Evolutionary conservation across 164 flowering plant genomes (phyloP).

Genomic region (Sextonia rubra): DNA sequence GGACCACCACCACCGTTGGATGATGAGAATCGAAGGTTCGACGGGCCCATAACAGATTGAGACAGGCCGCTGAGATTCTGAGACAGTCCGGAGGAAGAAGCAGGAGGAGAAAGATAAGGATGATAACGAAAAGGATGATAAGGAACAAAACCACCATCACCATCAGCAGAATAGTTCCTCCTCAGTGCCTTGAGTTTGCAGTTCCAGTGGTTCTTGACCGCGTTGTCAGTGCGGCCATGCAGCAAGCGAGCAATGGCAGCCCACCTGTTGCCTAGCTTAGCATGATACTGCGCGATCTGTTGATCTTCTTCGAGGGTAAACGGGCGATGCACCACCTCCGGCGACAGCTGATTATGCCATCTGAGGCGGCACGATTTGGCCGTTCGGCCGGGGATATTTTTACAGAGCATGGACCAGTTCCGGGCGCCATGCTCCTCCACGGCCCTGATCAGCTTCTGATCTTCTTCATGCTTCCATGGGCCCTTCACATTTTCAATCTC

Average conservation of each 20-base stretch:
- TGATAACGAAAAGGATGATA: too few relatives aligned
- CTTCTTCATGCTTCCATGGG: constrained; percentile 96
- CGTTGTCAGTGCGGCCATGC: constrained; percentile 86
- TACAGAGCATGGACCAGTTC: constrained; percentile 87
- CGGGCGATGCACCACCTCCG: constrained; percentile 73
- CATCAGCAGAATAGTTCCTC: too few relatives aligned
- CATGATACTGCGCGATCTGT: constrained; percentile 59
- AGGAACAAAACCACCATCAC: too few relatives aligned
- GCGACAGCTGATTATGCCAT: constrained; percentile 94
- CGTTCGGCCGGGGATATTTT: constrained; percentile 78
- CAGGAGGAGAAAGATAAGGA: too few relatives aligned
- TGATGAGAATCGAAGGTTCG: too few relatives aligned
- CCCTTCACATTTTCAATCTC: constrained; percentile 83
- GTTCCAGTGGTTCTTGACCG: constrained; percentile 93
- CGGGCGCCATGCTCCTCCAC: constrained; percentile 72
- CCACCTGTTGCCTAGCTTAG: constrained; percentile 82
- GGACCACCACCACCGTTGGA: too few relatives aligned
- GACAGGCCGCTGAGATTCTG: too few relatives aligned
- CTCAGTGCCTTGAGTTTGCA: constrained; percentile 70
- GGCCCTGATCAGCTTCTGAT: constrained; percentile 50
- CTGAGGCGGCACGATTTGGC: constrained; percentile 89
- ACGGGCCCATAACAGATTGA: too few relatives aligned
- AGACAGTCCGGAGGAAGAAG: too few relatives aligned
- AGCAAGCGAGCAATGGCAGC: constrained; percentile 81
- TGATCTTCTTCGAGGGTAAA: constrained; percentile 81